These are phyloP conservation scores for Xylaria flabelliformis DNA, from an alignment of 495 filamentous ascomycete species.

Conservation along the genomic window DNA sequence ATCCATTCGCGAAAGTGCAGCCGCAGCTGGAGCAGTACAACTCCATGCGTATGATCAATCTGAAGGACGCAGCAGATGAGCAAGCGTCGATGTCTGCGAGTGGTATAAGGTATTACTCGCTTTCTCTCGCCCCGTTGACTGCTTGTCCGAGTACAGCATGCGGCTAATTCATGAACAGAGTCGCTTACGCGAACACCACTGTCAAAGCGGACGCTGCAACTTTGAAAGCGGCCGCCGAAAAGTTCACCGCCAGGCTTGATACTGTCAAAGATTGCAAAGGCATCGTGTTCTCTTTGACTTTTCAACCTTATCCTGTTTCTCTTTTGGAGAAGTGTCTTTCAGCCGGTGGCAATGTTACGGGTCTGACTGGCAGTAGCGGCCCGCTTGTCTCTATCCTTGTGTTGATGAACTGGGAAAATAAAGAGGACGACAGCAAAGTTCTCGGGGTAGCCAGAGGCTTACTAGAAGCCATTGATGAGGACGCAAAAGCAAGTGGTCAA, in stretches of 20 bases:
- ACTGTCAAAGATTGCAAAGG: neutral
- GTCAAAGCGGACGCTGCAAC: slow-evolving; percentile 8
- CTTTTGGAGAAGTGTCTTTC: slow-evolving; percentile 2
- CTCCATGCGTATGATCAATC: neutral
- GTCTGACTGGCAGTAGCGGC: neutral
- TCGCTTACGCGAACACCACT: slow-evolving; percentile 6
- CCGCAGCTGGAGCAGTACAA: neutral
- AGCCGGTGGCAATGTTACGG: neutral
- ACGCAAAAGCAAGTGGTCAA: no score
- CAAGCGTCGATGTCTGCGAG: neutral
- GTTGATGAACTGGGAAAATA: neutral
- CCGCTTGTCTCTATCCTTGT: slow-evolving; percentile 1
- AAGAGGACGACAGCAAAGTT: no score
- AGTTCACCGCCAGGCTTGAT: neutral
- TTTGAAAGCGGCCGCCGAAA: neutral
- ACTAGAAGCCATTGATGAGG: no score
- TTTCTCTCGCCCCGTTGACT: neutral
- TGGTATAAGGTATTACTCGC: neutral
- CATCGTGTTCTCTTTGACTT: neutral
- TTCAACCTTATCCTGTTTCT: neutral
- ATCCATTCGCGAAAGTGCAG: neutral
- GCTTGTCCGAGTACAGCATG: neutral
- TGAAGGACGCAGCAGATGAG: neutral
- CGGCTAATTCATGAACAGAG: neutral
- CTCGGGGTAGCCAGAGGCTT: no score